Evolutionary conservation across 495 filamentous ascomycete genomes (phyloP), one percentile per base, ranked within the genome.

Genomic region (Penicillium cosmopolitanum): DNA sequence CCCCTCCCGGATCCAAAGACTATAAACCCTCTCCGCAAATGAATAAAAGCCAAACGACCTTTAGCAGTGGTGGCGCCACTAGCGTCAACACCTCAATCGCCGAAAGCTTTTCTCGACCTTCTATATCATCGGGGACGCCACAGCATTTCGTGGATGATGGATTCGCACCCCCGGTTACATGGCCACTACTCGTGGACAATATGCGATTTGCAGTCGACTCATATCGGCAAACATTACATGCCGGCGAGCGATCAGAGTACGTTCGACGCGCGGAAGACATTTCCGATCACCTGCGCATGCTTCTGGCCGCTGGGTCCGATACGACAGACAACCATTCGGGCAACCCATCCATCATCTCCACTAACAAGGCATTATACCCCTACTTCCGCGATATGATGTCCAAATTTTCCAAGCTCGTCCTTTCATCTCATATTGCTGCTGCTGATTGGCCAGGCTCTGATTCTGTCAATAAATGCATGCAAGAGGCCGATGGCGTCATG

Each of bases 321-420:
- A 98, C 95, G 4, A 98, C 95, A 2, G 95, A 98, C 70, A 98
- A 98, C 65, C 95, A 98, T 71, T 98, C 95, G 11, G 96, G 96
- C 46, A 95, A 97, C 61, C 95, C 96, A 31, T 98, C 95, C n/a
- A 97, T 98, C 69, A 98, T 98, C 54, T 95, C 92, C 8, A 93
- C 92, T 8, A 98, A 98, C 74, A 96, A 96, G 74, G 87, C 91
- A 2, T 80, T 98, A 44, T 97, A 98, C 66, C 95, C 96, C 31
- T 92, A 98, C 76, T 98, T 97, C 74, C 85, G 96, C 51, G 96
- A 97, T 69, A 97, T 97, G 89, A 98, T 98, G 95, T 98, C 95
- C 5, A 91, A 95, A 64, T 98, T 98, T 75, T 98, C 96, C 38
- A 98, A 98, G 73, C 81, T 98, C 38, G 96, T 98, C 21, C 85